A percentile compares a stretch with the other conserved stretches of the same genome.
phyloP scores from a whole-genome alignment of 2,329 filamentous ascomycete species.

The Alternaria gansuensis region DNA sequence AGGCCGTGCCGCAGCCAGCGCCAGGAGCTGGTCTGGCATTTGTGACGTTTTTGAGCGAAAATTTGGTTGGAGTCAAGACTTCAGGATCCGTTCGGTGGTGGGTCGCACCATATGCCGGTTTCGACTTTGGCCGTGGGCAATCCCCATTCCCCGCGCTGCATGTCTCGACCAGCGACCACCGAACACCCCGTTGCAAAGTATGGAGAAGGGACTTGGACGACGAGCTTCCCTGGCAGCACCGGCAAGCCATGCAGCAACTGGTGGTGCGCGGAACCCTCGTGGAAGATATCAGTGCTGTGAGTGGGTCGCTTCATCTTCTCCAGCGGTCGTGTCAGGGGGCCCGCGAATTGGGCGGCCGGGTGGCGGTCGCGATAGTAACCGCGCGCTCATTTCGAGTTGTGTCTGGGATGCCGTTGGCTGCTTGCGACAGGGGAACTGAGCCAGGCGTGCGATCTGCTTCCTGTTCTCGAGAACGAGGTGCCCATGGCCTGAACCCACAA shows the following conservation, averaged over 20 bases:
- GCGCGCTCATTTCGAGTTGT: slow-evolving; percentile 34
- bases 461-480: slow-evolving; percentile 26
- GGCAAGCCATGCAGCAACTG: slow-evolving; percentile 9
- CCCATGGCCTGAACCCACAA: slow-evolving; percentile 16
- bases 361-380: slow-evolving; percentile 25
- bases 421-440: slow-evolving; percentile 24
- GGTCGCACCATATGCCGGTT: slow-evolving; percentile 16
- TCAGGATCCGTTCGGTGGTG: slow-evolving; percentile 8
- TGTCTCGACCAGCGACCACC: neutral
- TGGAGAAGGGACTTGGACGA: neutral
- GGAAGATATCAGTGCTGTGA: slow-evolving; percentile 16
- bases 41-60: slow-evolving; percentile 9
- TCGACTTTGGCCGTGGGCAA: neutral
- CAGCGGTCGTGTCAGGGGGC: slow-evolving; percentile 23
- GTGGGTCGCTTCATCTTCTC: slow-evolving; percentile 24
- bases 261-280: slow-evolving; percentile 26
- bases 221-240: slow-evolving; percentile 12
- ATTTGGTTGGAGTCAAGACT: slow-evolving; percentile 10
- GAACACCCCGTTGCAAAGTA: neutral
- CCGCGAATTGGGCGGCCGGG: slow-evolving; percentile 19
- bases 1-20: slow-evolving; percentile 36
- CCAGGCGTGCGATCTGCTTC: slow-evolving; percentile 10
- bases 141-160: slow-evolving; percentile 3
- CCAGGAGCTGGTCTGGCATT: slow-evolving; percentile 26
- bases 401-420: slow-evolving; percentile 26